Conservation (phyloP, 768 basidiomycete species). For the Boletus tylopilopsis region DNA sequence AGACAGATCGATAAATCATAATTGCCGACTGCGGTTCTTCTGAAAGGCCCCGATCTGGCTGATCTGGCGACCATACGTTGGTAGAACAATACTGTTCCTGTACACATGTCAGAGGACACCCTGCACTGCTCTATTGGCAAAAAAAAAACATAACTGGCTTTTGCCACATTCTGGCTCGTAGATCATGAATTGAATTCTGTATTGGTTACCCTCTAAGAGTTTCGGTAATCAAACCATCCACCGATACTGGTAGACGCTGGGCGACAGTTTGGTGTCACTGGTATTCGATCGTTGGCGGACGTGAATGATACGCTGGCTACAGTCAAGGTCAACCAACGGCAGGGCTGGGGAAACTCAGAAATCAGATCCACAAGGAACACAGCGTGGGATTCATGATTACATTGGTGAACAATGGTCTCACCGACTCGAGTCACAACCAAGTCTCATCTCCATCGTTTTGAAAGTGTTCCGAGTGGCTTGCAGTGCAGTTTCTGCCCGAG, state of each 20-base stretch:
- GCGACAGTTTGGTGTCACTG: not conserved
- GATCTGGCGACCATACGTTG: not conserved
- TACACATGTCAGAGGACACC: slow-evolving; percentile 2
- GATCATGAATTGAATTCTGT: not conserved
- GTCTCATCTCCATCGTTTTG: too few species aligned
- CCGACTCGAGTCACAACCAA: not conserved
- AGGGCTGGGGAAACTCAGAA: not conserved
- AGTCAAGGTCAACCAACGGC: not conserved
- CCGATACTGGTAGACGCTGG: slow-evolving; percentile 5
- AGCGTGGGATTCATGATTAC: not conserved
- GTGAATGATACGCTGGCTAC: not conserved
- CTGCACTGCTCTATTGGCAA: not conserved
- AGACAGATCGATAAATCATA: not conserved
- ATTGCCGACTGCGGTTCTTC: not conserved
- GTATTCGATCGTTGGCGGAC: not conserved
- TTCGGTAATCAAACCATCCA: slow-evolving; percentile 9
- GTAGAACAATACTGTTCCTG: not conserved
- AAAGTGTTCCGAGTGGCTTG: too few species aligned
- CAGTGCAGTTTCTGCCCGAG: too few species aligned
- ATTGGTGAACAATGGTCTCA: not conserved
- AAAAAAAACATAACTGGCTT: not conserved
- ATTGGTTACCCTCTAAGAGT: not conserved
- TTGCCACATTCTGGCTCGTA: not conserved
- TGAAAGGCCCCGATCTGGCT: not conserved
- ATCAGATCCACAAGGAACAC: not conserved